These are phyloP conservation scores for Massariosphaeria phaeospora DNA, from an alignment of 495 filamentous ascomycete genomes.

Conservation along the genomic window DNA sequence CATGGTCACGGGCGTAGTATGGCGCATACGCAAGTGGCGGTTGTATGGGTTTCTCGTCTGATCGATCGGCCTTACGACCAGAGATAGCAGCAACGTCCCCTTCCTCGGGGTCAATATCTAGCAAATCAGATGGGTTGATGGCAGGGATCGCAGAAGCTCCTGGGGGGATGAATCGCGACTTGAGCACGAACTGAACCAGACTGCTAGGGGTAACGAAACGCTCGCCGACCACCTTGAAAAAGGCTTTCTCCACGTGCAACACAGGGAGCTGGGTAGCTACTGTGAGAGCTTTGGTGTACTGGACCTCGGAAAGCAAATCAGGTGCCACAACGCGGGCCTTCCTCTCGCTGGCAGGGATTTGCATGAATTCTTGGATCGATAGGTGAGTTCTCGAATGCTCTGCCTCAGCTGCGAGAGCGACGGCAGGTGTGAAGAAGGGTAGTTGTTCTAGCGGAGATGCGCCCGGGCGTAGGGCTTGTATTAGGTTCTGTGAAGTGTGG, in stretches of 20 bases:
- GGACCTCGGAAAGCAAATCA: conserved; percentile 64
- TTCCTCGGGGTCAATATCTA: conserved; percentile 89
- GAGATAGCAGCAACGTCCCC: conserved; percentile 84
- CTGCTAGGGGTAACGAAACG: conserved; percentile 87
- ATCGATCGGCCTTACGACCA: conserved; percentile 64
- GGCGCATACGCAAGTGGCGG: conserved; percentile 84
- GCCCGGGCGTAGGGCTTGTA: conserved; percentile 80
- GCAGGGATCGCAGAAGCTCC: conserved; percentile 67
- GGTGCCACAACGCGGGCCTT: conserved; percentile 63
- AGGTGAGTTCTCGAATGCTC: conserved; percentile 65
- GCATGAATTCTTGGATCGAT: conserved; percentile 83
- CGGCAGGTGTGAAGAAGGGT: conserved; percentile 72
- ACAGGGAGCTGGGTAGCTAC: conserved; percentile 78
- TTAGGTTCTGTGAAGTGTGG: conserved; percentile 71
- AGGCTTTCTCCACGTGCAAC: conserved; percentile 83
- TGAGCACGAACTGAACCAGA: conserved; percentile 88
- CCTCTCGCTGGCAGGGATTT: conserved; percentile 66
- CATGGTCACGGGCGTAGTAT: conserved; percentile 81
- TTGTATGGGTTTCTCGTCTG: conserved; percentile 59
- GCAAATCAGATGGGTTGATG: conserved; percentile 70
- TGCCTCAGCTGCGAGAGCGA: conserved; percentile 73
- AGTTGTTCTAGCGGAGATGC: conserved; percentile 88
- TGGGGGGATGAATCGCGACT: conserved; percentile 89
- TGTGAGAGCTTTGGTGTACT: conserved; percentile 68
- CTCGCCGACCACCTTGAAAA: conserved; percentile 97